Conservation (phyloP, 371 early-diverging fungal genomes). For the Rhizopus delemar region DNA sequence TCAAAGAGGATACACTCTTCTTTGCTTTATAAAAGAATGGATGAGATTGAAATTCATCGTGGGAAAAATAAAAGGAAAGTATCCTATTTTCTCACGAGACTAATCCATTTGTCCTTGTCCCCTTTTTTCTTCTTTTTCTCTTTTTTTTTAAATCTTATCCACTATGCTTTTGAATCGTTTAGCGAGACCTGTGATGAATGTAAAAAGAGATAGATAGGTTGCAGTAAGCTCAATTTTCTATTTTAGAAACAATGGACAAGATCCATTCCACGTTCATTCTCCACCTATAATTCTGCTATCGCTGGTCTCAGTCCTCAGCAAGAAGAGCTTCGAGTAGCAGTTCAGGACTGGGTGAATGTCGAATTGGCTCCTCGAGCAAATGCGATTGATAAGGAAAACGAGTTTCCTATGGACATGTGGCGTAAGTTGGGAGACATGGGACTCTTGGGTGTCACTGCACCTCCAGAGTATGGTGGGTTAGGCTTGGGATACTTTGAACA, state of each 20-base stretch:
- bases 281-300: constrained; percentile 73
- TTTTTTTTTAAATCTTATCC: no score
- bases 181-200: no score
- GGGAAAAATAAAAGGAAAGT: no score
- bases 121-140: no score
- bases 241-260: not conserved
- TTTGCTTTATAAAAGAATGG: no score
- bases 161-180: no score
- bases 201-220: no score
- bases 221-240: not conserved
- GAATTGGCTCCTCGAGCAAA: constrained; percentile 87
- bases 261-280: constrained; percentile 4
- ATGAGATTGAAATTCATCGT: no score
- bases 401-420: constrained; percentile 97
- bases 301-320: constrained; percentile 78
- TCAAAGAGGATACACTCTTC: no score
- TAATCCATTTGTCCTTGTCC: no score
- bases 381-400: constrained; percentile 82
- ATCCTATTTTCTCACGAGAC: no score
- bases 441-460: constrained; percentile 68
- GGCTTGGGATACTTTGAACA: constrained; percentile 92
- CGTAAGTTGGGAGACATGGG: constrained; percentile 96
- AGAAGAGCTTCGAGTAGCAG: constrained; percentile 72
- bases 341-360: constrained; percentile 75
- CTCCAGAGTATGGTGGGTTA: constrained; percentile 86